Base-by-base conservation (phyloP, 1,284 basidiomycete species). In the Austroboletus novae-zelandiae region DNA sequence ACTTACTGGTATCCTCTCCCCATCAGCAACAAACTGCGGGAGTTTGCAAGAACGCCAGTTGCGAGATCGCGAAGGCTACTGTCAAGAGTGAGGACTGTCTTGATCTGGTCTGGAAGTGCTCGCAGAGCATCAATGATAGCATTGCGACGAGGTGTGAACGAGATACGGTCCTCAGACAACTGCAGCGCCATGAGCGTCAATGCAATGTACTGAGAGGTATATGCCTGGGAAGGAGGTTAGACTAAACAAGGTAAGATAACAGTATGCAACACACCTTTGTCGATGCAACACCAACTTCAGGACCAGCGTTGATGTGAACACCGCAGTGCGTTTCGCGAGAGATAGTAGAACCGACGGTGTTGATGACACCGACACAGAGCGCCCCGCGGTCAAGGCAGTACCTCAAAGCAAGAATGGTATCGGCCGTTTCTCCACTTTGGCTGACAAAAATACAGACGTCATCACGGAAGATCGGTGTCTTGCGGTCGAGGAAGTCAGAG, bases 271-370 rank as follows among this genome's bases (percentile, higher is more conserved):
- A 48, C 45, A 87, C 88, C 86, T 99, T 99, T 57, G 97, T 99
- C n/a, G 95, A 98, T 7, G 97, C 97, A 56, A 99, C 97, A 81
- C 97, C 96, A 57, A 99, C 96, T 77, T 99, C 96, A 55, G 96
- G 96, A 40, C 96, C 96, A 62, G 97, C 96, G 69, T 99, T 99
- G 77, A 99, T 99, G 78, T 99, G 96, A 51, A 99, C 89, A 89
- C 97, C 97, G 62, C 94, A 98, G 78, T 99, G 97, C 15, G 95
- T 96, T 76, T 98, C 95, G 62, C 96, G 91, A 50, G 96, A 99
- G 66, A 99, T 87, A 17, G 96, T 98, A 40, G 94, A 98, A 52
- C 97, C 95, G 67, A 99, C 97, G 36, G 94, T 94, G 79, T 99
- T 99, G 71, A 99, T 94, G 47, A 99, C 92, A 79, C 96, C 96